Evolutionary conservation across 2,329 filamentous ascomycete species (phyloP).

Genomic region (Fusarium fracticaudum): DNA sequence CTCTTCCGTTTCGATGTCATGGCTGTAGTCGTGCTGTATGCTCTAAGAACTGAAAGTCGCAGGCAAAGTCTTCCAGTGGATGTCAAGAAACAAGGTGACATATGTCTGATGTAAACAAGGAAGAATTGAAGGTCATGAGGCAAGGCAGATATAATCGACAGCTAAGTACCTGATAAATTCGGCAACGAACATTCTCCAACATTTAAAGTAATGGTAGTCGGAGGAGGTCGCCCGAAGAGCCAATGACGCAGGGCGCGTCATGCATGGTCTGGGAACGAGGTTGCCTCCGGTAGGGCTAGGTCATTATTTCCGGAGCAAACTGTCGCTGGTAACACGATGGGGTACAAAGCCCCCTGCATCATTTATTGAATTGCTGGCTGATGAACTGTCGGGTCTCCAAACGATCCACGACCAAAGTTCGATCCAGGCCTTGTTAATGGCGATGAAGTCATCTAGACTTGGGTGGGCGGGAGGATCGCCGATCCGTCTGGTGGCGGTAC

Average conservation of each 20-base stretch:
- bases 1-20: slow-evolving; percentile 56
- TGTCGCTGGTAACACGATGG: slow-evolving; percentile 2
- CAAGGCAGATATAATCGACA: neutral
- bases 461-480: slow-evolving; percentile 30
- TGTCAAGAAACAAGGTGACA: slow-evolving; percentile 9
- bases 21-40: neutral
- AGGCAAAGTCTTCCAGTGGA: slow-evolving; percentile 8
- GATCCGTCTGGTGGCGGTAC: slow-evolving; percentile 27
- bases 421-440: slow-evolving; percentile 25
- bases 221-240: slow-evolving; percentile 34
- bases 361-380: slow-evolving; percentile 4
- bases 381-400: neutral
- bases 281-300: slow-evolving; percentile 21
- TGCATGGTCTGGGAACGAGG: slow-evolving; percentile 33
- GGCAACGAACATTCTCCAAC: slow-evolving; percentile 2
- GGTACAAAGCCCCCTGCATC: slow-evolving; percentile 11
- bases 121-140: neutral
- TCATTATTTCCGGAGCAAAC: slow-evolving; percentile 23
- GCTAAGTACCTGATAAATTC: neutral
- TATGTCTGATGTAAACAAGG: neutral
- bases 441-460: slow-evolving; percentile 42
- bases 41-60: slow-evolving; percentile 2
- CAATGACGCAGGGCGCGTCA: slow-evolving; percentile 43
- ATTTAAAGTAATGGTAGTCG: slow-evolving; percentile 20
- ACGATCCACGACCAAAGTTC: slow-evolving; percentile 34